Evolutionary conservation across 257 asterid species (phyloP), one percentile per base, ranked within the genome.

Genomic region (Asclepias syriaca): DNA sequence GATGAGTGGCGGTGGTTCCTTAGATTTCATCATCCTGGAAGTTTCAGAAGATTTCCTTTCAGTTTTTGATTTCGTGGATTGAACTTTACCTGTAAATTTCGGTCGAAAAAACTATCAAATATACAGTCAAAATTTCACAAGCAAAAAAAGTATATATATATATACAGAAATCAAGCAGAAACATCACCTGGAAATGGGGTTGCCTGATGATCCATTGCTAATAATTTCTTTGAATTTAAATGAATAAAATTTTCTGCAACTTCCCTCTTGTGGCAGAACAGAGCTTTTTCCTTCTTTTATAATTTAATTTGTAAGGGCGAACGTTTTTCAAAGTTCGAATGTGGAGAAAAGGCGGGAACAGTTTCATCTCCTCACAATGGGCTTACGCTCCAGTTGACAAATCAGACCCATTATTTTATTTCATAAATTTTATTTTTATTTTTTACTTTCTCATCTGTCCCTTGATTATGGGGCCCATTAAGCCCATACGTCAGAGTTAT

Each of bases 121-220:
- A 4, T 7, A 22, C 2, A 45, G 46, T 24, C n/a, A 7, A 64
- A 64, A 64, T 63, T 51, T 55, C 0, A 45, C 12, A n/a, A 58
- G 15, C 3, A 46, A 39, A 69, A 24, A 24, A 24, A 24, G 27
- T 24, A 24, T 24, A 24, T 24, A 24, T 0, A 21, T 1, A 21
- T 39, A 2, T 5, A 5, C 9, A 55, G 54, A 40, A 65, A 19
- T 3, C 10, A 53, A 18, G 34, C 19, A 2, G 46, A 29, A 56
- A 48, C 19, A 13, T 15, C 55, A 80, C 95, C 90, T 77, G 89
- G 89, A 81, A 78, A 84, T 8, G 90, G 89, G n/a, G 88, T 87
- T 51, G 90, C 85, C 65, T 84, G 83, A 71, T 61, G 74, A 77
- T 90, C 95, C 93, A 88, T 88, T 46, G 81, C 32, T 43, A 66